Evolutionary conservation across 179 eudicot genomes (phyloP), one percentile per base, ranked within the genome.

Genomic region (Vitellaria paradoxa): DNA sequence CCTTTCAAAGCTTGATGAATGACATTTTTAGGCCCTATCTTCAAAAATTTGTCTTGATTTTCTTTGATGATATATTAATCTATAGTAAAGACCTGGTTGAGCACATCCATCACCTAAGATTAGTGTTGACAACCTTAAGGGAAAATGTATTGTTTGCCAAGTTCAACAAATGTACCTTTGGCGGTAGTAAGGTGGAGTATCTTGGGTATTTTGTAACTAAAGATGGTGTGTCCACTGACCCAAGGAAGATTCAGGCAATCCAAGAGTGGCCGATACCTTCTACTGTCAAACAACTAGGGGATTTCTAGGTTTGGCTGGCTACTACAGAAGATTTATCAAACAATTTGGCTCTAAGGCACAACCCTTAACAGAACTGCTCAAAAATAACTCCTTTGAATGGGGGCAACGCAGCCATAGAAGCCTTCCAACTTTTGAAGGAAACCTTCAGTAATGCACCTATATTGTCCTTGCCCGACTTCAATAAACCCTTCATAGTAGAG

Each of bases 401-500:
- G n/a, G n/a, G n/a, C n/a, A 68, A 8, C 23, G 0, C 9, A 10
- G 6, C 6, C n/a, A n/a, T n/a, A n/a, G n/a, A 24, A 8, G 52
- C 65, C 13, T 73, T 79, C 47, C 63, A 65, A 5, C 3, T 5
- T 7, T 50, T 65, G 0, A 79, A 67, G 15, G 6, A 7, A 40
- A 73, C 66, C 3, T 11, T 70, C 52, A 18, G 18, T 13, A 0
- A 37, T 2, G 9, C 67, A 9, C 80, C 49, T 20, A 75, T 81
- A 0, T 45, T 81, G 26, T 72, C 49, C 1, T 61, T 81, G 5
- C 72, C 77, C 15, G 52, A 81, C 14, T 81, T 69, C 64, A 9
- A 56, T 9, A 70, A 70, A 17, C 3, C 23, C 0, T 70, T 76
- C 53, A 30, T 76, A 1, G 2, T 76, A 2, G 73, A 76, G 59